Conservation (phyloP, 768 basidiomycete species). For the Tulasnella sp. region DNA sequence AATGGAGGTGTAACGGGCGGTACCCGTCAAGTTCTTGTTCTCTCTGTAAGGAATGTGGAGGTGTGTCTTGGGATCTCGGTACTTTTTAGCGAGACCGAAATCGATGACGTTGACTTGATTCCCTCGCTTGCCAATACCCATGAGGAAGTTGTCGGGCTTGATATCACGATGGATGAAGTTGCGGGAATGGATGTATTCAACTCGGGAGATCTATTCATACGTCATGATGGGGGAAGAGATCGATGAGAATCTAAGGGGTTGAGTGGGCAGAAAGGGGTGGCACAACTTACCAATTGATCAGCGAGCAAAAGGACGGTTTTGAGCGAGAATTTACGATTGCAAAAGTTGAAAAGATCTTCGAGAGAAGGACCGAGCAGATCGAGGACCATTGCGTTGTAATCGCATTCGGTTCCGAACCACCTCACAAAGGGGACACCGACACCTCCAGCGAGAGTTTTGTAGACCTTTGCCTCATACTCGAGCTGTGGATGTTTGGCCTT, state of each 20-base stretch:
- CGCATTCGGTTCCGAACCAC: conserved; percentile 67
- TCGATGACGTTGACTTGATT: conserved; percentile 97
- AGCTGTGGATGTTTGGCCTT: conserved; percentile 99
- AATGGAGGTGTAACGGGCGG: conserved; percentile 97
- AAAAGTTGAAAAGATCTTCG: conserved; percentile 77
- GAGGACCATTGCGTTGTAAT: conserved; percentile 99
- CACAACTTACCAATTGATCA: conserved; percentile 72
- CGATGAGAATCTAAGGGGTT: background rate
- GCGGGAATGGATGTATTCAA: conserved; percentile 92
- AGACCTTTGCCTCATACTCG: conserved; percentile 73
- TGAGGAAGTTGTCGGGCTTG: conserved; percentile 98
- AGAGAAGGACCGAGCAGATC: conserved; percentile 81
- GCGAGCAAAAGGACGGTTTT: conserved; percentile 90
- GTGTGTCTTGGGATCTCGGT: conserved; percentile 98
- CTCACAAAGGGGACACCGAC: conserved; percentile 98
- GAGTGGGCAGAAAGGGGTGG: background rate
- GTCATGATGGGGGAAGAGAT: background rate
- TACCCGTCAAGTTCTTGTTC: conserved; percentile 99
- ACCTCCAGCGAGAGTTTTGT: conserved; percentile 96
- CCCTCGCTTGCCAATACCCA: conserved; percentile 97
- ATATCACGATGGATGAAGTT: conserved; percentile 94
- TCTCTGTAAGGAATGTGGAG: conserved; percentile 98
- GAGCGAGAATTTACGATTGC: conserved; percentile 82
- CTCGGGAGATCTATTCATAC: conserved; percentile 63
- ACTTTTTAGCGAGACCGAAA: conserved; percentile 98